Evolutionary conservation across 1,284 basidiomycete species (phyloP).

Genomic region (Melampsora occidentalis): DNA sequence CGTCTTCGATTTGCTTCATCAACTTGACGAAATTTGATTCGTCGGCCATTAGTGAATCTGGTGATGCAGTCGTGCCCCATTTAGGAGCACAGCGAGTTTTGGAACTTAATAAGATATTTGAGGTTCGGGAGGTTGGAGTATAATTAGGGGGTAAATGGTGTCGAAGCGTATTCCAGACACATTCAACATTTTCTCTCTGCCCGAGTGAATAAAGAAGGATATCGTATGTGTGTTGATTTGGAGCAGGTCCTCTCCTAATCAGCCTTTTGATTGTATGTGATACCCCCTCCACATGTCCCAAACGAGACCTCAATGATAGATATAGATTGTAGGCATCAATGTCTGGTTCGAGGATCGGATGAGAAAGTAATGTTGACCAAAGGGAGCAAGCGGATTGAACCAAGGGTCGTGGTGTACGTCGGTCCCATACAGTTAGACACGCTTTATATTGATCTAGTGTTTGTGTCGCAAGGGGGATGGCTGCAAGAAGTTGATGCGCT

Average conservation of each 20-base stretch:
- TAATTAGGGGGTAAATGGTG: conserved; percentile 23
- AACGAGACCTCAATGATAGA: conserved; percentile 24
- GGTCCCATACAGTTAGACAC: conserved; percentile 34
- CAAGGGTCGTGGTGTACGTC: conserved; percentile 29
- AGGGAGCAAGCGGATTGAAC: conserved; percentile 25
- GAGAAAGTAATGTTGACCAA: conserved; percentile 30
- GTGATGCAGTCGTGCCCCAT: neutral
- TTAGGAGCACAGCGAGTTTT: neutral
- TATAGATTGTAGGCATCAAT: conserved; percentile 38
- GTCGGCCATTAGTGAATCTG: neutral
- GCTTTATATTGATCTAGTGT: conserved; percentile 41
- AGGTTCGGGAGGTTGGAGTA: conserved; percentile 22
- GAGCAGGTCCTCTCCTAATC: conserved; percentile 12
- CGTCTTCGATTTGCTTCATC: conserved; percentile 22
- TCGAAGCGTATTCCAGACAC: conserved; percentile 10
- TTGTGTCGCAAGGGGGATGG: conserved; percentile 12
- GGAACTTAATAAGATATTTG: conserved; percentile 37
- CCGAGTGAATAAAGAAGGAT: conserved; percentile 30
- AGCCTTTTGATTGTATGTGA: conserved; percentile 11
- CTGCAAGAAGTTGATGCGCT: conserved; percentile 29
- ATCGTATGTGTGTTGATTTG: conserved; percentile 25
- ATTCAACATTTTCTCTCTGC: conserved; percentile 13
- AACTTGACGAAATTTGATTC: conserved; percentile 16
- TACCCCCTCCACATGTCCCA: conserved; percentile 35
- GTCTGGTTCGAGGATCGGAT: conserved; percentile 30